Evolutionary conservation across 257 asterid genomes (phyloP).

Genomic region (Phtheirospermum japonicum): DNA sequence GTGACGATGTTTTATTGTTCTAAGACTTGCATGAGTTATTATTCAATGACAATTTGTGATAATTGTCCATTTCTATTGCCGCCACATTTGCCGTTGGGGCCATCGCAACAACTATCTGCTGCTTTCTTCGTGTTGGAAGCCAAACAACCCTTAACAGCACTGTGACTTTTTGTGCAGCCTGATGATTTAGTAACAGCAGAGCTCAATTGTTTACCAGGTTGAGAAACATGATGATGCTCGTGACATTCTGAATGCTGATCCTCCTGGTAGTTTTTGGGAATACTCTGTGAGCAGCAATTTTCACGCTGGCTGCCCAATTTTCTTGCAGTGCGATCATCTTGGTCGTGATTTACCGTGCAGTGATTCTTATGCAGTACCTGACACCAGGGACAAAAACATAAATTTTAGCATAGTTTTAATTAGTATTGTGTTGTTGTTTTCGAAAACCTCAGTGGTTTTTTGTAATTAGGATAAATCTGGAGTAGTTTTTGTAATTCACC

Average conservation of each 20-base stretch:
- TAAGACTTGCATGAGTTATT: no score
- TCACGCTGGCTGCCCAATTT: conserved; percentile 11
- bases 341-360: conserved; percentile 3
- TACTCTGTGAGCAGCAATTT: not conserved
- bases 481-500: no score
- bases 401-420: no score
- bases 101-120: not conserved
- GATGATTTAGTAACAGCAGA: not conserved
- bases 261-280: not conserved
- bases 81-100: conserved; percentile 38
- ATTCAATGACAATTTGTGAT: conserved; percentile 48
- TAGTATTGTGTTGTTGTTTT: no score
- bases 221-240: not conserved
- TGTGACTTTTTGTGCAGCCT: not conserved
- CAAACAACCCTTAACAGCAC: not conserved
- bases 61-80: conserved; percentile 33
- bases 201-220: not conserved
- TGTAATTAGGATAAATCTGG: no score
- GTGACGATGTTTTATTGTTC: no score
- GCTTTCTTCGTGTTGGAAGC: not conserved
- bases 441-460: no score
- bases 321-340: conserved; percentile 16
- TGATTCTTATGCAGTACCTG: not conserved
- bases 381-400: not conserved
- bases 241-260: not conserved